Evolutionary conservation across 108 stramenopile genomes (phyloP).

Genomic region (Nannochloropsis salina): DNA sequence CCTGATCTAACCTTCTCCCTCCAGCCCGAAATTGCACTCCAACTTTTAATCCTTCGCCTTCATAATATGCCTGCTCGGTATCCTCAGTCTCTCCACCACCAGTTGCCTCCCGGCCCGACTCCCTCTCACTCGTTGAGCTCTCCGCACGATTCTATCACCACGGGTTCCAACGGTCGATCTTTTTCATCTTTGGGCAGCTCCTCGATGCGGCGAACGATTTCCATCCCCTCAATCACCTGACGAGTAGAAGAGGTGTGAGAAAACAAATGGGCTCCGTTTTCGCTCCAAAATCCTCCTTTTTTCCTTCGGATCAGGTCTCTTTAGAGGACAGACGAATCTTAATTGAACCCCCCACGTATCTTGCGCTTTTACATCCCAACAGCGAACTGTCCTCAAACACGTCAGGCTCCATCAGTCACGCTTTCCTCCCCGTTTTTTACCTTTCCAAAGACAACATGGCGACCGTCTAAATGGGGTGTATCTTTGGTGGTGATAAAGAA

Average conservation of each 20-base stretch:
- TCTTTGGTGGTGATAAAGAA: constrained; percentile 62
- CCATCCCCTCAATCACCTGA: background rate
- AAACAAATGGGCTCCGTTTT: background rate
- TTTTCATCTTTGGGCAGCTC: background rate
- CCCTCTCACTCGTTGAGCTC: background rate
- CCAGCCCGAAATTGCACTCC: no score
- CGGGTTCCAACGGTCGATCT: background rate
- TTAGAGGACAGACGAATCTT: no score
- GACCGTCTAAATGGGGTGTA: constrained; percentile 46
- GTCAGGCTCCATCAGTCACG: background rate
- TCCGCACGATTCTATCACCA: background rate
- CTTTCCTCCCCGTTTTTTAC: background rate
- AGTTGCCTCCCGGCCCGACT: background rate
- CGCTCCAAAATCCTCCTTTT: no score
- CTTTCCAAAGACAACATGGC: constrained; percentile 12
- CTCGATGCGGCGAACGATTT: background rate
- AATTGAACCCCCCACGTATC: no score
- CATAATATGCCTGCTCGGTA: background rate
- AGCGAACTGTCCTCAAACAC: no score
- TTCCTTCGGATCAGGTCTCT: no score
- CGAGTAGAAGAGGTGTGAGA: background rate
- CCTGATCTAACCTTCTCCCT: no score
- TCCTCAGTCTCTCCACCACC: background rate
- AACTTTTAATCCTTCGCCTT: no score
- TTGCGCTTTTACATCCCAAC: no score